These are phyloP conservation scores for Funneliformis mosseae DNA, from an alignment of 192 early-diverging fungal species.

Conservation along the genomic window DNA sequence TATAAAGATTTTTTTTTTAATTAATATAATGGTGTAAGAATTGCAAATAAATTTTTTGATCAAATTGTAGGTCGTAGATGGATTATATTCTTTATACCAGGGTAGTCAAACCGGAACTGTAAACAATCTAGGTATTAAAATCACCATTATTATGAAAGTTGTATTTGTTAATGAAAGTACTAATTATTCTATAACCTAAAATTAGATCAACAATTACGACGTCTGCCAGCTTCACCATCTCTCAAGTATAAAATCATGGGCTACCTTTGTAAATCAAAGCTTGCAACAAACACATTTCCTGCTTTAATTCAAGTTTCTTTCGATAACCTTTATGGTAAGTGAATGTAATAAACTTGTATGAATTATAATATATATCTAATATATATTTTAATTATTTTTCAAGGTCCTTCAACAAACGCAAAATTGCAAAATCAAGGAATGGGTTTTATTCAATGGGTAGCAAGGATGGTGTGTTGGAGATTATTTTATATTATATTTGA, in stretches of 20 bases:
- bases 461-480: constrained; percentile 61
- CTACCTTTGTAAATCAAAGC: constrained; percentile 64
- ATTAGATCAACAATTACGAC: constrained; percentile 37
- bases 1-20: constrained; percentile 18
- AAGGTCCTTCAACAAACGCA: constrained; percentile 65
- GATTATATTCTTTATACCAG: constrained; percentile 64
- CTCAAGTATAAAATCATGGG: constrained; percentile 67
- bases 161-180: not conserved
- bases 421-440: constrained; percentile 76
- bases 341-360: not conserved
- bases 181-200: not conserved
- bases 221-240: constrained; percentile 49
- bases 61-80: constrained; percentile 29
- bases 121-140: constrained; percentile 31
- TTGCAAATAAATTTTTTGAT: not conserved
- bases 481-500: not conserved
- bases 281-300: constrained; percentile 70
- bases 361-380: not conserved
- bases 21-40: not conserved
- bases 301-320: constrained; percentile 72
- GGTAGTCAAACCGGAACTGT: constrained; percentile 47
- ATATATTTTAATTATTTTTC: not conserved
- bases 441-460: constrained; percentile 88
- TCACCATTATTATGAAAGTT: not conserved
- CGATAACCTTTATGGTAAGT: constrained; percentile 77